Conservation (phyloP, 2,329 filamentous ascomycete genomes). For the Pestalotiopsis fici region DNA sequence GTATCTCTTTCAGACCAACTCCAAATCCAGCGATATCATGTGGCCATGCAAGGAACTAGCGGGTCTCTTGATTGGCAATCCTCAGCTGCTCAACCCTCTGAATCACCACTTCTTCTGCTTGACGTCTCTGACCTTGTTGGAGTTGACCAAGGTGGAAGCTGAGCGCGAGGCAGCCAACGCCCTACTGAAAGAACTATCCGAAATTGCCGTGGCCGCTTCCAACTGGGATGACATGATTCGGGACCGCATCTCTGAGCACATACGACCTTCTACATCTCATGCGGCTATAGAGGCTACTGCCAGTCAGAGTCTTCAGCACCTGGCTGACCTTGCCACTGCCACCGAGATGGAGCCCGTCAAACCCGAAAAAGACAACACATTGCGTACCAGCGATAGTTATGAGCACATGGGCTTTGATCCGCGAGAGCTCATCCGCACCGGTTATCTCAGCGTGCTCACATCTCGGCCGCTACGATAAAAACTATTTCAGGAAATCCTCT, state of each 20-base stretch:
- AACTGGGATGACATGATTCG: constrained; percentile 61
- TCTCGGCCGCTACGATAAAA: constrained; percentile 16
- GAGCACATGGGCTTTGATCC: constrained; percentile 44
- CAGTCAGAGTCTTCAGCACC: constrained; percentile 59
- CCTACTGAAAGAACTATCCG: constrained; percentile 57
- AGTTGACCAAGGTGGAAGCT: constrained; percentile 56
- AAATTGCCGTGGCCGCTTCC: constrained; percentile 48
- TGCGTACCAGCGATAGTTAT: constrained; percentile 35
- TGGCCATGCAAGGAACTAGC: constrained; percentile 61
- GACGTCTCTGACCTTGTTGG: constrained; percentile 59
- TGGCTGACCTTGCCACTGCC: constrained; percentile 58
- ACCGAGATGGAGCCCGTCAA: constrained; percentile 27
- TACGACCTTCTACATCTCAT: constrained; percentile 34
- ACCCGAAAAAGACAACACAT: constrained; percentile 21
- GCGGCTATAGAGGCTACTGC: constrained; percentile 38
- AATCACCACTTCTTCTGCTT: constrained; percentile 68
- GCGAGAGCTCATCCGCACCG: constrained; percentile 34
- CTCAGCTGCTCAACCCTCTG: constrained; percentile 60
- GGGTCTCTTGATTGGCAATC: constrained; percentile 56
- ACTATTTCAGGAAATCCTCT: too few species aligned
- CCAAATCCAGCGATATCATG: constrained; percentile 58
- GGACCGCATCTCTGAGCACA: constrained; percentile 49
- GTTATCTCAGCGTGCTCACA: constrained; percentile 38
- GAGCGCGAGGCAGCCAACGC: constrained; percentile 58
- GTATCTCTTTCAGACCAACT: constrained; percentile 58